Conservation (phyloP, 2,329 filamentous ascomycete species). For the Arthrobotrys conoides region DNA sequence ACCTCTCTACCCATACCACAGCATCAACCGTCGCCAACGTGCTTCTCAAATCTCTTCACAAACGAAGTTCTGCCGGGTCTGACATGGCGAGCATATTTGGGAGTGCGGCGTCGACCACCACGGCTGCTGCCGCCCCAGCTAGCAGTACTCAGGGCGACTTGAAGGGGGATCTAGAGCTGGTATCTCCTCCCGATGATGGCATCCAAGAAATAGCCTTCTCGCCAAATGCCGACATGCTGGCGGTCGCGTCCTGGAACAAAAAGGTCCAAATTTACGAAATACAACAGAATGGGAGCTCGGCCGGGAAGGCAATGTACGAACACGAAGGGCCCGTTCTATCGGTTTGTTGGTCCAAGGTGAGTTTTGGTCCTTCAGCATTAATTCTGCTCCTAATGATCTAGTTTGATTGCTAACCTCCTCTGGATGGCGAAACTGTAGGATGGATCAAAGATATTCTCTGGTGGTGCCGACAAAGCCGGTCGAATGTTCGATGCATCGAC, state of each 20-base stretch:
- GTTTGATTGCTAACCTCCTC: conserved; percentile 49
- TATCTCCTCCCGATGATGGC: conserved; percentile 85
- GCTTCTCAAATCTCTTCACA: conserved; percentile 59
- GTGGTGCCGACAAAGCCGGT: conserved; percentile 90
- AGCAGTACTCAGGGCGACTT: conserved; percentile 89
- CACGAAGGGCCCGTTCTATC: conserved; percentile 87
- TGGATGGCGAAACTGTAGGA: conserved; percentile 73
- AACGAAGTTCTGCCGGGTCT: conserved; percentile 56
- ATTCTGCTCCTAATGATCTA: conserved; percentile 26
- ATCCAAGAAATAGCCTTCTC: conserved; percentile 91
- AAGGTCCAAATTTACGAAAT: conserved; percentile 98
- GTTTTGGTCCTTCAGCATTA: conserved; percentile 63
- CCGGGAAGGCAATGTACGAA: conserved; percentile 87
- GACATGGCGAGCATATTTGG: conserved; percentile 70
- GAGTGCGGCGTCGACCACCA: conserved; percentile 65
- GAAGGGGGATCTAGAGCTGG: conserved; percentile 86
- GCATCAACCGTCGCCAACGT: conserved; percentile 33
- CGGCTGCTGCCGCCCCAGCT: conserved; percentile 71
- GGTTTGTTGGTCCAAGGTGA: conserved; percentile 89
- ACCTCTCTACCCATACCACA: neutral
- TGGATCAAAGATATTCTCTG: conserved; percentile 88
- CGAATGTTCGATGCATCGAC: conserved; percentile 86
- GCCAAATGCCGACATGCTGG: conserved; percentile 82
- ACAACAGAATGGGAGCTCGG: conserved; percentile 79
- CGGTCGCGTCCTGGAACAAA: conserved; percentile 96